Evolutionary conservation across 2,329 filamentous ascomycete species (phyloP).

Genomic region (Xylariaceae sp.): DNA sequence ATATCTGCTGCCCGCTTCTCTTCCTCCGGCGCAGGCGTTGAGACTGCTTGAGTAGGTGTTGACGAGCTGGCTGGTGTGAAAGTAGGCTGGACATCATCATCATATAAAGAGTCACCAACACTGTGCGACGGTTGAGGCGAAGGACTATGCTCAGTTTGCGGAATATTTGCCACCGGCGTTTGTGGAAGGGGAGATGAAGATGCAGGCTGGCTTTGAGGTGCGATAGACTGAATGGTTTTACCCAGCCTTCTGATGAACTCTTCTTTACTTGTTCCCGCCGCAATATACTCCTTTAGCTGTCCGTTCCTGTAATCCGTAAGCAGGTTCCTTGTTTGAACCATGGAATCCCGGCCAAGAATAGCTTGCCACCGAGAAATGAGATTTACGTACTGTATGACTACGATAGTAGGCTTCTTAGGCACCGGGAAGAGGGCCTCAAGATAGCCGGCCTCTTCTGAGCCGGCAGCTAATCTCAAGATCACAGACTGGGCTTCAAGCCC

Average conservation of each 20-base stretch:
- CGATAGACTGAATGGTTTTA: constrained; percentile 36
- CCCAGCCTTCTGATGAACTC: constrained; percentile 60
- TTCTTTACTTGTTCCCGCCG: constrained; percentile 58
- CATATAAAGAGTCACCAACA: constrained; percentile 14
- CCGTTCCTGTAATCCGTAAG: constrained; percentile 54
- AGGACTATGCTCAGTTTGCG: constrained; percentile 8
- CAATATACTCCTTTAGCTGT: constrained; percentile 71
- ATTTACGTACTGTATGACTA: constrained; percentile 65
- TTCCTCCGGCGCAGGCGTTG: constrained; percentile 46
- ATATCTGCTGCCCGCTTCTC: constrained; percentile 45
- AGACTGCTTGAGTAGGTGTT: constrained; percentile 20
- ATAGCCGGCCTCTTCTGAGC: constrained; percentile 76
- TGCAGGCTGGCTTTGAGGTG: constrained; percentile 15
- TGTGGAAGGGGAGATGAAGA: constrained; percentile 5
- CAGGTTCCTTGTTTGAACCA: background rate
- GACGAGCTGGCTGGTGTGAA: constrained; percentile 9
- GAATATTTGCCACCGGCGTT: constrained; percentile 3
- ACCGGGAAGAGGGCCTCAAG: constrained; percentile 79
- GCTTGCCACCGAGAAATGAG: background rate
- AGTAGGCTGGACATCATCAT: constrained; percentile 18
- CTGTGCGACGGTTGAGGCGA: constrained; percentile 9
- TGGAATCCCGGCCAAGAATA: background rate
- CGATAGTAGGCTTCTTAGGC: constrained; percentile 69
- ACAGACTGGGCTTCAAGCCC: constrained; percentile 61
- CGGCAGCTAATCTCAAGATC: constrained; percentile 64